These are phyloP conservation scores for Auricularia sp. DNA, from an alignment of 768 basidiomycete species.

Conservation along the genomic window DNA sequence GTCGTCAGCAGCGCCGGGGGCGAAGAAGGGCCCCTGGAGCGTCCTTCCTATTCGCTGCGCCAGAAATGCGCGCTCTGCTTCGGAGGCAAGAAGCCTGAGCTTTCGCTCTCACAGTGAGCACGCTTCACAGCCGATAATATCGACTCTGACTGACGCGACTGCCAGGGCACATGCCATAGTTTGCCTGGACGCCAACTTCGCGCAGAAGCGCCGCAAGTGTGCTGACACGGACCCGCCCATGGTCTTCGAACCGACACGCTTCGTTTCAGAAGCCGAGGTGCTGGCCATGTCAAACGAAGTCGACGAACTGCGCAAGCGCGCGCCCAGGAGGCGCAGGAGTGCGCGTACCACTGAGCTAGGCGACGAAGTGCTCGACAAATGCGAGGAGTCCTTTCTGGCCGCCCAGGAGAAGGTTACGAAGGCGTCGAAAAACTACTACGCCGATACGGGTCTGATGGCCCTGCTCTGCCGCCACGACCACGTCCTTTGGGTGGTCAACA, in stretches of 20 bases:
- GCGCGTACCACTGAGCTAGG: neutral
- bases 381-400: neutral
- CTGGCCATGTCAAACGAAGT: slow-evolving; percentile 13
- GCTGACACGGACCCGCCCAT: slow-evolving; percentile 11
- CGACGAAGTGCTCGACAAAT: slow-evolving; percentile 2
- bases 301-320: slow-evolving; percentile 6
- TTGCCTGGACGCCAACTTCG: slow-evolving; percentile 26
- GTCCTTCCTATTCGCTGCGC: neutral
- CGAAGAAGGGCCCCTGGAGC: neutral
- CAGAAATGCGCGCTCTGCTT: neutral
- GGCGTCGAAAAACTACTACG: slow-evolving; percentile 12
- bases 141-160: neutral
- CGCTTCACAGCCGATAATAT: neutral
- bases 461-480: slow-evolving; percentile 13
- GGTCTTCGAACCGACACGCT: slow-evolving; percentile 14
- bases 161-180: slow-evolving; percentile 16
- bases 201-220: slow-evolving; percentile 18
- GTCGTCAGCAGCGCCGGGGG: too few relatives aligned
- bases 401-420: slow-evolving; percentile 6
- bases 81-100: neutral
- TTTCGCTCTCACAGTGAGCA: neutral
- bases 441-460: slow-evolving; percentile 12
- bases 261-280: slow-evolving; percentile 14
- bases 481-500: slow-evolving; percentile 28
- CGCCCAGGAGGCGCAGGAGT: neutral